Percentiles rank a stretch among this genome's conserved stretches.
phyloP scores from a whole-genome alignment of 228 moss, liverwort and hornwort genomes.

The Sphagnum fallax region DNA sequence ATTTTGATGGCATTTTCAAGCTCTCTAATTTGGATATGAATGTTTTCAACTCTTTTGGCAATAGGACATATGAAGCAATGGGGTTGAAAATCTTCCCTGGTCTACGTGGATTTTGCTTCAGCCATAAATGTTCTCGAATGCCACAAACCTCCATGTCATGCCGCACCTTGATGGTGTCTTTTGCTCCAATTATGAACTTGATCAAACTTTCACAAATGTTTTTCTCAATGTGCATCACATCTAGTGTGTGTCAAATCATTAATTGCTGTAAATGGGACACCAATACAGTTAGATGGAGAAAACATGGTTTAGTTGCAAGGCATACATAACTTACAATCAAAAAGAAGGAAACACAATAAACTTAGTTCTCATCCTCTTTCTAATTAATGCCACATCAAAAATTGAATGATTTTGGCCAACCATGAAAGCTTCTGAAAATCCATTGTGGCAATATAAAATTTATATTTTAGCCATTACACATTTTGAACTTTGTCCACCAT shows the following conservation, averaged over 20 bases:
- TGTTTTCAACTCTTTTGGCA: background rate
- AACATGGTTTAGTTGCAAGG: no score
- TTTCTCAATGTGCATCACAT: conserved; percentile 2
- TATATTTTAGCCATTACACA: no score
- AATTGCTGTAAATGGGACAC: no score
- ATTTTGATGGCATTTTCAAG: background rate
- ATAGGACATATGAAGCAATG: background rate
- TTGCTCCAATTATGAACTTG: background rate
- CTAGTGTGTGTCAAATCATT: background rate
- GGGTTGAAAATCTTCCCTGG: background rate
- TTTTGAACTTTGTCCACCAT: no score
- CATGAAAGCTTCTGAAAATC: no score
- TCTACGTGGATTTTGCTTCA: background rate
- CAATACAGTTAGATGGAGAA: no score
- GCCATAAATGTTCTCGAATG: background rate
- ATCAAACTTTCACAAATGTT: background rate
- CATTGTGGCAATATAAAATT: no score
- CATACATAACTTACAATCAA: no score
- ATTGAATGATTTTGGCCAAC: no score
- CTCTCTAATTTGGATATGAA: background rate
- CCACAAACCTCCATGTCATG: background rate
- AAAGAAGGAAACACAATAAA: no score
- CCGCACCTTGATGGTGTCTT: conserved; percentile 1
- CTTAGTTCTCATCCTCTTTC: no score
- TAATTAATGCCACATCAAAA: no score